A percentile compares a stretch with the other conserved stretches of the same genome.
Evolutionary conservation across 1,284 basidiomycete species (phyloP).

Genomic region (Austropuccinia psidii): DNA sequence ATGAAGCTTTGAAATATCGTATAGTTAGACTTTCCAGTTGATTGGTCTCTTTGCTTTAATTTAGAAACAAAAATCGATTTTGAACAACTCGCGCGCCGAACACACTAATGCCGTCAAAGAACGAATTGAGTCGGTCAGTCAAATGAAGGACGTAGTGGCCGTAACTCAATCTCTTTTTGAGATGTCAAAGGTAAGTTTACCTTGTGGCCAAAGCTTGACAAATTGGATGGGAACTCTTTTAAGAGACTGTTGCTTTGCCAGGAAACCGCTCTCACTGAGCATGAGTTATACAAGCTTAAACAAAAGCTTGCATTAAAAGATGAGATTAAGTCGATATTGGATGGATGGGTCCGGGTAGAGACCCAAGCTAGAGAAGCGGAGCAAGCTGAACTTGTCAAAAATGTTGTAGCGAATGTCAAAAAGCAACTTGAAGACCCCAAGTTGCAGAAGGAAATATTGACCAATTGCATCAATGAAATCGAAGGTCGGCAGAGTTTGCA

Average conservation of each 20-base stretch:
- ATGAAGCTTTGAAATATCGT: no score
- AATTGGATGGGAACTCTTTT: no score
- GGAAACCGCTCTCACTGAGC: slow-evolving; percentile 88
- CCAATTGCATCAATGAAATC: slow-evolving; percentile 76
- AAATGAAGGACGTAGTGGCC: slow-evolving; percentile 89
- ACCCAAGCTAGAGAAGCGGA: slow-evolving; percentile 93
- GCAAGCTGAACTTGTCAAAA: slow-evolving; percentile 80
- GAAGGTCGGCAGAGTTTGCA: slow-evolving; percentile 63
- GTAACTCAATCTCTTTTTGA: slow-evolving; percentile 84
- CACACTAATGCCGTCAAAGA: slow-evolving; percentile 91
- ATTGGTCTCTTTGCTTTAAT: neutral
- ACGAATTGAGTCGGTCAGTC: slow-evolving; percentile 79
- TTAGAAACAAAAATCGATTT: slow-evolving; percentile 65
- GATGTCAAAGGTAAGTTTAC: slow-evolving; percentile 67
- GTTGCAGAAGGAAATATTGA: slow-evolving; percentile 82
- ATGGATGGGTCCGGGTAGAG: slow-evolving; percentile 97
- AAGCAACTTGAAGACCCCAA: slow-evolving; percentile 78
- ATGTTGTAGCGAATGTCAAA: slow-evolving; percentile 77
- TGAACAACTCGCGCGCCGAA: slow-evolving; percentile 72
- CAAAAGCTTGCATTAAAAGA: slow-evolving; percentile 79
- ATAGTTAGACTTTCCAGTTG: no score
- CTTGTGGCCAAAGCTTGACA: neutral
- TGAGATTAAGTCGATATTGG: slow-evolving; percentile 89
- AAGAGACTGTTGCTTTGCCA: no score
- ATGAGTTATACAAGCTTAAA: slow-evolving; percentile 78